phyloP scores from a whole-genome alignment of 192 early-diverging fungal genomes.

The Spinellus fusiger region DNA sequence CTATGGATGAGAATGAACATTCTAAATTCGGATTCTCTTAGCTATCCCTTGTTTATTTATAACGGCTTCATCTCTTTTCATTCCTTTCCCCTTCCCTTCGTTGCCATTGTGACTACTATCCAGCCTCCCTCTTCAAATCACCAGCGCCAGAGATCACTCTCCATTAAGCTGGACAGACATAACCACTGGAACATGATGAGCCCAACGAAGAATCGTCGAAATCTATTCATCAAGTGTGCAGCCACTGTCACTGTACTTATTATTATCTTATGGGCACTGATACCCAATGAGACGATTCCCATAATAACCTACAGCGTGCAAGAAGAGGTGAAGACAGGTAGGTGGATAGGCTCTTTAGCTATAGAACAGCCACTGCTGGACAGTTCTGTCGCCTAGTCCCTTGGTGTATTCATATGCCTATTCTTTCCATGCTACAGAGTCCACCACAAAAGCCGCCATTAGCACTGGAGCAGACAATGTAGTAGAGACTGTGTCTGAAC shows the following conservation, averaged over 20 bases:
- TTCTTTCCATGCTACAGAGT: neutral
- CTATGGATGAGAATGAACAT: too few relatives aligned
- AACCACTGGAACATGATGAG: slow-evolving; percentile 6
- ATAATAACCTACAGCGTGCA: neutral
- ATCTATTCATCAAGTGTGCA: neutral
- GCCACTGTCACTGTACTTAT: neutral
- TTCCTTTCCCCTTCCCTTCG: too few relatives aligned
- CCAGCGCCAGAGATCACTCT: slow-evolving; percentile 14
- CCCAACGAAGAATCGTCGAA: slow-evolving; percentile 5
- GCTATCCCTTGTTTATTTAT: too few relatives aligned
- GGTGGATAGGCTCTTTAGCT: neutral
- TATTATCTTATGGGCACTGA: slow-evolving; percentile 1
- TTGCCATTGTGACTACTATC: neutral
- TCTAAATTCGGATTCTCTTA: too few relatives aligned
- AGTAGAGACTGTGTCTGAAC: slow-evolving; percentile 2
- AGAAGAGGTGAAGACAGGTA: neutral
- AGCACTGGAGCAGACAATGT: neutral
- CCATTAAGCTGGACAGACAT: slow-evolving; percentile 11
- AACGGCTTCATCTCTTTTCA: too few relatives aligned
- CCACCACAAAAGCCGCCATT: neutral
- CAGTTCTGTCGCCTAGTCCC: neutral
- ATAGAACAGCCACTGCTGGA: neutral
- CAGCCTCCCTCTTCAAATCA: neutral
- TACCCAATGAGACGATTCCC: neutral
- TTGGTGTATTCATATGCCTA: neutral